Conservation (phyloP, 208 protist genomes). For the Herpetomonas samuelpessoai region DNA sequence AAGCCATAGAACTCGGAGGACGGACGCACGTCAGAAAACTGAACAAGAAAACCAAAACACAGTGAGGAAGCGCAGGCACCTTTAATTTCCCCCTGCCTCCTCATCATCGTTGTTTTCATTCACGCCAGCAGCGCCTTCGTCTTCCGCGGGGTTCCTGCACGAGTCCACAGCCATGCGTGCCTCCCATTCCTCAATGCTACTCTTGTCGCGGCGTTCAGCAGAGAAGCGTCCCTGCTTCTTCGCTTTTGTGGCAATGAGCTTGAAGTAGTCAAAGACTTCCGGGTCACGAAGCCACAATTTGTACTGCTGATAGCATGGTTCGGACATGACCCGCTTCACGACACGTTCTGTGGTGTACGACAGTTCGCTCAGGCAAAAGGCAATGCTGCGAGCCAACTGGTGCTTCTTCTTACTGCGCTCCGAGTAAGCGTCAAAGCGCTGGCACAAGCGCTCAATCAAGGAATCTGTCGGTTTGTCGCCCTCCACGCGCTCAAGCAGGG, state of each 20-base stretch:
- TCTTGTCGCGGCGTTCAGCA: slow-evolving; percentile 64
- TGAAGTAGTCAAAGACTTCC: slow-evolving; percentile 78
- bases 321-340: slow-evolving; percentile 77
- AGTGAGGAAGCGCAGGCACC: no score
- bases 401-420: slow-evolving; percentile 73
- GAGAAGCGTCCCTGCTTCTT: slow-evolving; percentile 50
- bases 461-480: slow-evolving; percentile 89
- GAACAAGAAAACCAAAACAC: no score
- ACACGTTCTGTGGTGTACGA: slow-evolving; percentile 77
- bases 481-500: slow-evolving; percentile 84
- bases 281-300: slow-evolving; percentile 79
- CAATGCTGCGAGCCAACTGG: slow-evolving; percentile 72
- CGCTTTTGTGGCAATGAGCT: slow-evolving; percentile 70
- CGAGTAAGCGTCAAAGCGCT: slow-evolving; percentile 79
- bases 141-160: slow-evolving; percentile 13
- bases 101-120: slow-evolving; percentile 8
- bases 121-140: slow-evolving; percentile 10
- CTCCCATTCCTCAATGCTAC: slow-evolving; percentile 86
- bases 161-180: slow-evolving; percentile 56
- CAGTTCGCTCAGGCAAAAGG: slow-evolving; percentile 83
- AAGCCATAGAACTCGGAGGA: no score
- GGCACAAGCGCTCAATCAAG: slow-evolving; percentile 81
- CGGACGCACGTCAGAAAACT: no score
- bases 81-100: not conserved
- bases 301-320: slow-evolving; percentile 87